A percentile compares a stretch with the other conserved stretches of the same genome.
phyloP scores from a whole-genome alignment of 305 asterid genomes.

The Plantago rigida region DNA sequence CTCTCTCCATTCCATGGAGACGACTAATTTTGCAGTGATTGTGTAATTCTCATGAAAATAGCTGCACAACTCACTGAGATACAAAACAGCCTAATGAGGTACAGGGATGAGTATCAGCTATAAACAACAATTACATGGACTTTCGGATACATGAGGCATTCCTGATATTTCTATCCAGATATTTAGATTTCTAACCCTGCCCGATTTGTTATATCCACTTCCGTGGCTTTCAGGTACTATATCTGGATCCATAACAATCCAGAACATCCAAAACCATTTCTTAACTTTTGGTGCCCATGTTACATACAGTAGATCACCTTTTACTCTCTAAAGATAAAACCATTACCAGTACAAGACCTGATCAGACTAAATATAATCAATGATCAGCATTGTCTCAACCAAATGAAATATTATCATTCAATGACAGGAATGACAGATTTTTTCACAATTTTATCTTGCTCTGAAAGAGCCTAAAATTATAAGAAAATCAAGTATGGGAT shows the following conservation, averaged over 20 bases:
- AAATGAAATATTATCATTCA: not conserved
- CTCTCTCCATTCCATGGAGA: no score
- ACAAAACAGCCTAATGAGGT: no score
- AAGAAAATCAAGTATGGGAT: not conserved
- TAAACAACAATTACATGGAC: no score
- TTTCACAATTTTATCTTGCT: slow-evolving; percentile 10
- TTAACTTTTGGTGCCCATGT: slow-evolving; percentile 11
- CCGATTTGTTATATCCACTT: no score
- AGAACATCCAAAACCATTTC: not conserved
- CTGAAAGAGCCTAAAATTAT: not conserved
- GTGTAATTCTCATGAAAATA: no score
- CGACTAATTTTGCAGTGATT: no score
- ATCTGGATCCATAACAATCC: not conserved
- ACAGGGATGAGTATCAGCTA: no score
- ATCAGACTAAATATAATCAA: slow-evolving; percentile 6
- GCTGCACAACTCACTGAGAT: no score
- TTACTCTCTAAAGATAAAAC: slow-evolving; percentile 13
- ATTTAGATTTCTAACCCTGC: no score
- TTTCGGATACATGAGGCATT: no score
- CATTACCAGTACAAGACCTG: not conserved
- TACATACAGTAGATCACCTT: not conserved
- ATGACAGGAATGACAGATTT: not conserved
- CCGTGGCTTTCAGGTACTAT: not conserved
- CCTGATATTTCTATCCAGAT: no score
- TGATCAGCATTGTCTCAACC: not conserved